Evolutionary conservation across 1,139 yeast genomes (phyloP), one percentile per base, ranked within the genome.

Genomic region (Sugiyamaella neomexicana): DNA sequence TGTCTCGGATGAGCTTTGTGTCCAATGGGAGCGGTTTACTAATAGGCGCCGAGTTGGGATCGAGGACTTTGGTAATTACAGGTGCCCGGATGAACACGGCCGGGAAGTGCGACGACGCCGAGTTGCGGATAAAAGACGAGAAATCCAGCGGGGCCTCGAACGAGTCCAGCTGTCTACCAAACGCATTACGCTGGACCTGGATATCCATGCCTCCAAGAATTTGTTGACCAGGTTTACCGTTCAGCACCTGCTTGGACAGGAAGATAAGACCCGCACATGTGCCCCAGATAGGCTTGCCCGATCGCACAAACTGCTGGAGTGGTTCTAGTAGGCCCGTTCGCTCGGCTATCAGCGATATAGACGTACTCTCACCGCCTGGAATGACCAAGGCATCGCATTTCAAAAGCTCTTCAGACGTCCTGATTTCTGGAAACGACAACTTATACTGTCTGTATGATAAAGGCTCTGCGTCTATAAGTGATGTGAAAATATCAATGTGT

Each of bases 231-330:
- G 76, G 77, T 46, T 76, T 75, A 20, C 67, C 64, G 20, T 85
- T 86, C 10, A 73, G 67, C 32, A 86, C 77, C 54, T 80, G 76
- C 55, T 78, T 75, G 8, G 91, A 79, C 42, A 88, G 72, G 61
- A 87, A 77, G 55, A 88, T 87, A 61, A 88, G 73, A 1, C 95
- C 96, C 3, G 95, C 95, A 70, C 95, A 88, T 1, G 95, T 88
- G 0, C 95, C 95, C 95, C 95, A 88, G 29, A 83, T 78, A 0
- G 89, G 83, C 61, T 79, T 80, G 20, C 63, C 56, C n/a, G 60
- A 56, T 50, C 77, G 77, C 32, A 84, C 81, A 65, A 78, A 83
- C 7, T 73, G 68, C 50, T 76, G 71, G 53, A 88, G 71, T 3
- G 86, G 86, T 34, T 76, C 76, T 15, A 85, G 70, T 63, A 88